Conservation (phyloP, 257 asterid genomes). For the Pogostemon cablin region DNA sequence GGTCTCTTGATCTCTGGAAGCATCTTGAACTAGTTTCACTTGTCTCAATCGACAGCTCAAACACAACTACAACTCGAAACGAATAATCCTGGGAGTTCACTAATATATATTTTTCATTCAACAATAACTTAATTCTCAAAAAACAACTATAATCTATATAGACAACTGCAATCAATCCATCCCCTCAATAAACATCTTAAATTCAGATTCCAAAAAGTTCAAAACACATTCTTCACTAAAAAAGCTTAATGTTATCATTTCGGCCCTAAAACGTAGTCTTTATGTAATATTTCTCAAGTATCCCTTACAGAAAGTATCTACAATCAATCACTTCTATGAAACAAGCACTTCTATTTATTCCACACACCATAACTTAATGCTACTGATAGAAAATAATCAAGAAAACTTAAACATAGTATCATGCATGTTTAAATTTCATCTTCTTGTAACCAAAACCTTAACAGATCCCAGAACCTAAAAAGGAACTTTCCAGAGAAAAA, state of each 20-base stretch:
- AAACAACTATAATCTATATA: not conserved
- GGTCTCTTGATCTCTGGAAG: slow-evolving; percentile 5
- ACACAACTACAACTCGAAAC: not conserved
- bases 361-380: not conserved
- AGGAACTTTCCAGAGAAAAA: too few species aligned
- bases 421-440: not conserved
- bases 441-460: not conserved
- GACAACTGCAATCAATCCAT: slow-evolving; percentile 12
- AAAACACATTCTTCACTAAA: not conserved
- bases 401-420: slow-evolving; percentile 23
- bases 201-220: slow-evolving; percentile 2
- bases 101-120: slow-evolving; percentile 7
- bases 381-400: not conserved
- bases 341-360: not conserved
- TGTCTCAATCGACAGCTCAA: not conserved
- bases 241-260: not conserved
- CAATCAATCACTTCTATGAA: not conserved
- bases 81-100: slow-evolving; percentile 2
- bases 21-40: slow-evolving; percentile 9
- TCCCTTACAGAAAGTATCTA: not conserved
- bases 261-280: not conserved
- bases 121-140: slow-evolving; percentile 15
- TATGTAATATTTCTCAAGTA: not conserved
- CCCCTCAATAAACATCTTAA: not conserved
- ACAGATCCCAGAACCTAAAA: slow-evolving; percentile 32